Evolutionary conservation across 2,329 filamentous ascomycete genomes (phyloP).

Genomic region (Penicillium sp.): DNA sequence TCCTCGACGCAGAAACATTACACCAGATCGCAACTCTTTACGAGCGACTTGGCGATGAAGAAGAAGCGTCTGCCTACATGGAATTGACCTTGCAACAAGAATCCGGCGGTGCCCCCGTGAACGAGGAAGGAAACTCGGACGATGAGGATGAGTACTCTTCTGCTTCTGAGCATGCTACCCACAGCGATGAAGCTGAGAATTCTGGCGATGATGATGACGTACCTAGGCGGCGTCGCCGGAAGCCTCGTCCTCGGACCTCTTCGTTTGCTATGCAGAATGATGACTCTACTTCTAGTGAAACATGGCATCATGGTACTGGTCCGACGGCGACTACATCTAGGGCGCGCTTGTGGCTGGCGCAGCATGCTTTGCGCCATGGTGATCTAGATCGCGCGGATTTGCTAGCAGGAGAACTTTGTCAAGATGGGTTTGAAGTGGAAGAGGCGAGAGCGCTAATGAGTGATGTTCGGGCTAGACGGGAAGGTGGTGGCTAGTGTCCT

Average conservation of each 20-base stretch:
- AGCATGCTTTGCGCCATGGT: constrained; percentile 71
- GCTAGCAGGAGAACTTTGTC: constrained; percentile 85
- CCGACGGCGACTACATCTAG: constrained; percentile 91
- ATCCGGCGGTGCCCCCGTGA: constrained; percentile 60
- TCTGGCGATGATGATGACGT: constrained; percentile 30
- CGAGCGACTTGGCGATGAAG: constrained; percentile 73
- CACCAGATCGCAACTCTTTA: constrained; percentile 89
- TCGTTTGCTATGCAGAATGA: constrained; percentile 33
- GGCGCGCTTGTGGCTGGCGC: constrained; percentile 90
- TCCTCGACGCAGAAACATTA: constrained; percentile 87
- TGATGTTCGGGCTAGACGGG: constrained; percentile 77
- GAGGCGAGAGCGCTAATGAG: constrained; percentile 91
- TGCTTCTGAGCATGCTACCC: constrained; percentile 33
- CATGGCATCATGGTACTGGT: constrained; percentile 61
- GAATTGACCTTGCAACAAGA: constrained; percentile 93
- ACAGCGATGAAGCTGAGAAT: constrained; percentile 34
- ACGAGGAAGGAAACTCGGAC: constrained; percentile 17
- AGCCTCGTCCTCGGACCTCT: constrained; percentile 26
- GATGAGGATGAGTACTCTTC: constrained; percentile 36
- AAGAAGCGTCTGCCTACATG: constrained; percentile 90
- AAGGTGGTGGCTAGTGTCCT: constrained; percentile 34
- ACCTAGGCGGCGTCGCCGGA: constrained; percentile 63
- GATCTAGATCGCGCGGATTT: constrained; percentile 77
- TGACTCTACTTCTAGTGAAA: constrained; percentile 38
- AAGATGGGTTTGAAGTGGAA: constrained; percentile 94